phyloP scores from a whole-genome alignment of 257 asterid genomes.

The Anisodus acutangulus region DNA sequence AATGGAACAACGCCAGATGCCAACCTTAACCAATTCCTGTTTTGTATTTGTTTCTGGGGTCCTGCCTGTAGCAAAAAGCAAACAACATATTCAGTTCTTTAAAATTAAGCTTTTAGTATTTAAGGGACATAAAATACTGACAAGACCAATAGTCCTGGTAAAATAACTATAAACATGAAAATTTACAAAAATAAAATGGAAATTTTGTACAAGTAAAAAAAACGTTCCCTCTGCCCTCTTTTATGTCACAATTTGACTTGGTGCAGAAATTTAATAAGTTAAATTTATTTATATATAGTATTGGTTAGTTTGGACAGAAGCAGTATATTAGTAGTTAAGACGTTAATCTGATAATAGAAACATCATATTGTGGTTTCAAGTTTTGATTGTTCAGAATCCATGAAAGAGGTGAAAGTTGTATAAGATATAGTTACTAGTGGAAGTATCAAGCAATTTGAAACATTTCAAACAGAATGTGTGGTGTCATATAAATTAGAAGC shows the following conservation, averaged over 20 bases:
- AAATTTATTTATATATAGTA: background rate
- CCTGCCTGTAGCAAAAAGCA: constrained; percentile 43
- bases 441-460: background rate
- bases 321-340: background rate
- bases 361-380: constrained; percentile 13
- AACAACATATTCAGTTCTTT: constrained; percentile 33
- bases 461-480: background rate
- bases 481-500: background rate
- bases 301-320: constrained; percentile 1
- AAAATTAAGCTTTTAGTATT: background rate
- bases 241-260: background rate
- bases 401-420: background rate
- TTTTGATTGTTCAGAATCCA: constrained; percentile 5
- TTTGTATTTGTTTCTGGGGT: constrained; percentile 41
- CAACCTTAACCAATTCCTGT: constrained; percentile 45
- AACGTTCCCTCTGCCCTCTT: background rate
- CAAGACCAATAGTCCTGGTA: background rate
- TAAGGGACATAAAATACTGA: background rate
- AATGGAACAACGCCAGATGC: constrained; percentile 86
- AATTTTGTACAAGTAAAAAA: background rate
- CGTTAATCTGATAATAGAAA: background rate
- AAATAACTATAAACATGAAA: constrained; percentile 4
- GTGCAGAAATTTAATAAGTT: background rate
- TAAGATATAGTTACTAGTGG: background rate
- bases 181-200: background rate